Conservation (phyloP, 208 protist species). For the Trichomonas vaginalis region DNA sequence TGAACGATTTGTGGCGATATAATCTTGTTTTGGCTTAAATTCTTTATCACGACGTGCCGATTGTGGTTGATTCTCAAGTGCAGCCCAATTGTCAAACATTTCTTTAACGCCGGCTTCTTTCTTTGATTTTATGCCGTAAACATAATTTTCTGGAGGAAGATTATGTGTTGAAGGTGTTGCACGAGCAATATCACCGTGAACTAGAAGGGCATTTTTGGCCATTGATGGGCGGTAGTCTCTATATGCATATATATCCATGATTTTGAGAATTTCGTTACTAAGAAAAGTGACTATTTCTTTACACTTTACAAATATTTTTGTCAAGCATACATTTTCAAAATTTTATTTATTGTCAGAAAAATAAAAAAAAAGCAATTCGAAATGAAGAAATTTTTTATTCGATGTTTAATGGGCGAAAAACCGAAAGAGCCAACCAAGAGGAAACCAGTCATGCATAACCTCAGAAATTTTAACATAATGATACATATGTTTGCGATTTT, state of each 20-base stretch:
- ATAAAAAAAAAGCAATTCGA: too few relatives aligned
- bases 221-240: not conserved
- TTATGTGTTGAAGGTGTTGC: not conserved
- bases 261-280: not conserved
- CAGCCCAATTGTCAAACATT: not conserved
- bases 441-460: too few relatives aligned
- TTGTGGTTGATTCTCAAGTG: not conserved
- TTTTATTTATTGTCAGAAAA: too few relatives aligned
- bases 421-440: too few relatives aligned
- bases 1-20: not conserved
- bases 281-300: not conserved
- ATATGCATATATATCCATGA: not conserved
- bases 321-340: too few relatives aligned
- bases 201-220: not conserved
- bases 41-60: not conserved
- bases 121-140: not conserved
- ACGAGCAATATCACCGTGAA: not conserved
- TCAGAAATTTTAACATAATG: too few relatives aligned
- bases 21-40: not conserved
- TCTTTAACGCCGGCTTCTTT: not conserved
- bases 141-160: not conserved
- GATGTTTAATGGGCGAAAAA: too few relatives aligned
- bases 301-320: too few relatives aligned
- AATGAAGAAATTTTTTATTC: too few relatives aligned
- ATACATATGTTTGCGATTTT: too few relatives aligned